Evolutionary conservation across 1,139 yeast genomes (phyloP).

Genomic region (Geotrichum restrictum): DNA sequence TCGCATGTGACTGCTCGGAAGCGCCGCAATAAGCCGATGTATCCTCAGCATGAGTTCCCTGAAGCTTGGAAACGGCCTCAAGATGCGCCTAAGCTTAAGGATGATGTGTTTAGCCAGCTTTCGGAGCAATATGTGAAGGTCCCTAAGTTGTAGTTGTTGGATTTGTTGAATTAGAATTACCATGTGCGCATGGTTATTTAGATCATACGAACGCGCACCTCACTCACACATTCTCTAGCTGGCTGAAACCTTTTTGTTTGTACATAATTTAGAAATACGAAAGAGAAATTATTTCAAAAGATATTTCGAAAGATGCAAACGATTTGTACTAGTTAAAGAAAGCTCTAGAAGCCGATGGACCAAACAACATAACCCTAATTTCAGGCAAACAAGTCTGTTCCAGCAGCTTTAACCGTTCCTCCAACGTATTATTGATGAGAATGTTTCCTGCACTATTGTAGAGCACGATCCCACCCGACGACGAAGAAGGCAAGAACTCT

Average conservation of each 20-base stretch:
- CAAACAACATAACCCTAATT: constrained; percentile 51
- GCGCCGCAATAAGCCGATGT: constrained; percentile 37
- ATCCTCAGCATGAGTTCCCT: constrained; percentile 54
- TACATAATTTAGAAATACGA: neutral
- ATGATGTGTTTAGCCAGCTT: constrained; percentile 24
- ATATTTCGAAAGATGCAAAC: neutral
- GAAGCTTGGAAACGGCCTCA: constrained; percentile 77
- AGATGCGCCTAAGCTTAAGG: constrained; percentile 30
- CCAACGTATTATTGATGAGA: constrained; percentile 86
- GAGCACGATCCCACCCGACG: constrained; percentile 82
- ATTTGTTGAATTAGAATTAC: too few species aligned
- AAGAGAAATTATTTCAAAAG: neutral
- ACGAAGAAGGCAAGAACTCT: constrained; percentile 53
- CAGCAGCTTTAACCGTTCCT: constrained; percentile 82
- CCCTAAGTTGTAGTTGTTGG: constrained; percentile 21
- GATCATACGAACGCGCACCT: too few species aligned
- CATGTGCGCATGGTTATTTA: too few species aligned
- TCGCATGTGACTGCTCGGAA: constrained; percentile 57
- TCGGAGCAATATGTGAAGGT: constrained; percentile 15
- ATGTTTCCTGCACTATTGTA: constrained; percentile 73
- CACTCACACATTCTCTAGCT: too few species aligned
- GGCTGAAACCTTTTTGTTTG: constrained; percentile 13
- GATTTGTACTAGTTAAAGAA: constrained; percentile 93
- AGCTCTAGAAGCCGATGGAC: constrained; percentile 80
- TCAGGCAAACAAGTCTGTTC: constrained; percentile 88